Percentiles rank a stretch among this genome's conserved stretches.
Evolutionary conservation across 2,329 filamentous ascomycete species (phyloP).

Genomic region (Aspergillus arachidicola): DNA sequence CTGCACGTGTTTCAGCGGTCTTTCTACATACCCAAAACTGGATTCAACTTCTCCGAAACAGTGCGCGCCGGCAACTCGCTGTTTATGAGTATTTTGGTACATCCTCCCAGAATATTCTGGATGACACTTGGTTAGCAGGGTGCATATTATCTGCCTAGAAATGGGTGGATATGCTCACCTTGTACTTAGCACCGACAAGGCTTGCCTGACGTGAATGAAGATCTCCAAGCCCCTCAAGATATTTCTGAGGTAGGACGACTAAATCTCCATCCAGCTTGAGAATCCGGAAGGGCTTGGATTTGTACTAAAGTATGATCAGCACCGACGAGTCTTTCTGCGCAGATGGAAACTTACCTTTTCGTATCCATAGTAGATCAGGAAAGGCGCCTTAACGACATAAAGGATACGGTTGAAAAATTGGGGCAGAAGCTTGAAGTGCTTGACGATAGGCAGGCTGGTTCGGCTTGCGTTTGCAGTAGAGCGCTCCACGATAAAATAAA

Average conservation of each 20-base stretch:
- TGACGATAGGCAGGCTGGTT: slow-evolving; percentile 26
- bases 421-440: slow-evolving; percentile 23
- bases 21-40: slow-evolving; percentile 22
- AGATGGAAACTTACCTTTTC: slow-evolving; percentile 18
- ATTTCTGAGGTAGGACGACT: slow-evolving; percentile 30
- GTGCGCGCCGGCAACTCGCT: slow-evolving; percentile 28
- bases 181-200: slow-evolving; percentile 31
- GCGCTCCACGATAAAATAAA: background rate
- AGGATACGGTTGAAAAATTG: slow-evolving; percentile 29
- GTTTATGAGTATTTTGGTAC: slow-evolving; percentile 29
- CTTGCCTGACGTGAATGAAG: slow-evolving; percentile 24
- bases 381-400: slow-evolving; percentile 25
- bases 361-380: slow-evolving; percentile 31
- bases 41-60: slow-evolving; percentile 28
- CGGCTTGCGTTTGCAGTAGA: background rate
- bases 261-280: slow-evolving; percentile 33
- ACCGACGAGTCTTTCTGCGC: background rate
- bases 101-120: slow-evolving; percentile 33
- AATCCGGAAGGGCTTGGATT: slow-evolving; percentile 29
- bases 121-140: background rate
- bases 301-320: slow-evolving; percentile 24
- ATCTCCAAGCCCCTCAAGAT: slow-evolving; percentile 28
- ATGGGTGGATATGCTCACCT: slow-evolving; percentile 17
- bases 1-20: background rate
- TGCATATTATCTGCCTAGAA: background rate